A percentile compares a stretch with the other conserved stretches of the same genome.
Conservation (phyloP, 1,284 basidiomycete genomes). For the Hemileia vastatrix region DNA sequence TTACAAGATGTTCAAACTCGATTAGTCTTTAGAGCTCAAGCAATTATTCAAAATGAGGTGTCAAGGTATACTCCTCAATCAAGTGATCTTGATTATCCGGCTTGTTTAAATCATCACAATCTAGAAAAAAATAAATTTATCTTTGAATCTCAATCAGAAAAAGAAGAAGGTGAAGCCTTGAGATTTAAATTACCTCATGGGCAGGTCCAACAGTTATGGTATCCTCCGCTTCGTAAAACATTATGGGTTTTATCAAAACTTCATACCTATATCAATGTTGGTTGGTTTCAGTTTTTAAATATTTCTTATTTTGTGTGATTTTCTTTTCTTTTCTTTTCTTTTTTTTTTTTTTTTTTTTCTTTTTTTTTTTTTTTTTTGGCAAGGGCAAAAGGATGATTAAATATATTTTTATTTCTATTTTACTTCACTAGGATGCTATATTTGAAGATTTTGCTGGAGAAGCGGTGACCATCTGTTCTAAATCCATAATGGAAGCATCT, state of each 20-base stretch:
- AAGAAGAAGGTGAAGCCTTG: slow-evolving; percentile 47
- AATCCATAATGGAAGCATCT: slow-evolving; percentile 63
- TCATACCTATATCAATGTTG: slow-evolving; percentile 78
- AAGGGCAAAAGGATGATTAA: neutral
- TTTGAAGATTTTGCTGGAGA: slow-evolving; percentile 91
- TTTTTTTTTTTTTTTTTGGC: neutral
- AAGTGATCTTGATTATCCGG: slow-evolving; percentile 67
- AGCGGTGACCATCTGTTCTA: slow-evolving; percentile 66
- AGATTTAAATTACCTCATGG: slow-evolving; percentile 62
- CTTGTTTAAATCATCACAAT: neutral
- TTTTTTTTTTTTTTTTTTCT: neutral
- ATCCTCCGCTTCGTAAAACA: slow-evolving; percentile 70
- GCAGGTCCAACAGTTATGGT: slow-evolving; percentile 73
- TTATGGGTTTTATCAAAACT: slow-evolving; percentile 79
- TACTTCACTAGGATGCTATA: slow-evolving; percentile 59
- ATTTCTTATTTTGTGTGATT: neutral
- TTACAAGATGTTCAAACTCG: slow-evolving; percentile 87
- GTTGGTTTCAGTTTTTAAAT: slow-evolving; percentile 26
- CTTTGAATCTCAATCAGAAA: slow-evolving; percentile 17
- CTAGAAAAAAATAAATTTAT: slow-evolving; percentile 18
- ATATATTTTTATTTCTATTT: neutral
- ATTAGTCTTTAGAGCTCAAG: slow-evolving; percentile 84
- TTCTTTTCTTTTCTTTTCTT: neutral
- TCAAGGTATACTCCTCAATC: slow-evolving; percentile 64
- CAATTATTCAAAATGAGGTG: slow-evolving; percentile 75